A percentile compares a stretch with the other conserved stretches of the same genome.
phyloP scores from a whole-genome alignment of 1,284 basidiomycete genomes.

The Moniliophthora roreri region DNA sequence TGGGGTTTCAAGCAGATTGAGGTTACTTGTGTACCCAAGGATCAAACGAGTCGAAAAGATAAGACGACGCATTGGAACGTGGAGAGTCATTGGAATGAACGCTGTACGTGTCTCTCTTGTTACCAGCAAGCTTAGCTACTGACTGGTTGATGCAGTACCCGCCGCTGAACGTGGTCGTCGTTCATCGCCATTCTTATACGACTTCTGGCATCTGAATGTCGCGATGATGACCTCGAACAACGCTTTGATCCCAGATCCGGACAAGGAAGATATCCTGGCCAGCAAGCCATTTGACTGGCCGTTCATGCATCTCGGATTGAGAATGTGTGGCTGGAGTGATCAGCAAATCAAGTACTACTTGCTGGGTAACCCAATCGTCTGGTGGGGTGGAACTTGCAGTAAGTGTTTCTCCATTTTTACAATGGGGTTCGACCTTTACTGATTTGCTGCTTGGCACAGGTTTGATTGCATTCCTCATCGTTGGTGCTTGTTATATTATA shows the following conservation, averaged over 20 bases:
- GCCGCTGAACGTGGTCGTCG: slow-evolving; percentile 82
- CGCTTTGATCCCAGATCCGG: slow-evolving; percentile 93
- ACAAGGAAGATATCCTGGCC: slow-evolving; percentile 97
- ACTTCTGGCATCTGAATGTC: slow-evolving; percentile 98
- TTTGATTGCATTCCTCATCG: slow-evolving; percentile 55
- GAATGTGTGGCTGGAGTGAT: slow-evolving; percentile 98
- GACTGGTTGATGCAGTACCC: slow-evolving; percentile 60
- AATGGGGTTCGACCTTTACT: too few relatives aligned
- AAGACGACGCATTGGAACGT: slow-evolving; percentile 97
- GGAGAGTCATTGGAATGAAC: slow-evolving; percentile 94
- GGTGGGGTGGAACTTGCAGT: slow-evolving; percentile 82
- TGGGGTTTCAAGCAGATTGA: slow-evolving; percentile 99
- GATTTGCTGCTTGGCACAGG: too few relatives aligned
- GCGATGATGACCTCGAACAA: slow-evolving; percentile 99
- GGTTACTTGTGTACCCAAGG: slow-evolving; percentile 90
- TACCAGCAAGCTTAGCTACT: slow-evolving; percentile 3
- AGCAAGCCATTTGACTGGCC: slow-evolving; percentile 95
- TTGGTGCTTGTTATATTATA: slow-evolving; percentile 73
- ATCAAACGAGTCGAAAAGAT: slow-evolving; percentile 67
- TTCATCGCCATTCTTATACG: slow-evolving; percentile 89
- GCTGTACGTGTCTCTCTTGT: slow-evolving; percentile 55
- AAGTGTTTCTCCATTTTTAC: too few relatives aligned
- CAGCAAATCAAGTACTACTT: slow-evolving; percentile 90
- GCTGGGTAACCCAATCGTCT: slow-evolving; percentile 89
- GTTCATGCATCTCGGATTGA: slow-evolving; percentile 81